Evolutionary conservation across 192 early-diverging fungal genomes (phyloP).

Genomic region (Podila epicladia): DNA sequence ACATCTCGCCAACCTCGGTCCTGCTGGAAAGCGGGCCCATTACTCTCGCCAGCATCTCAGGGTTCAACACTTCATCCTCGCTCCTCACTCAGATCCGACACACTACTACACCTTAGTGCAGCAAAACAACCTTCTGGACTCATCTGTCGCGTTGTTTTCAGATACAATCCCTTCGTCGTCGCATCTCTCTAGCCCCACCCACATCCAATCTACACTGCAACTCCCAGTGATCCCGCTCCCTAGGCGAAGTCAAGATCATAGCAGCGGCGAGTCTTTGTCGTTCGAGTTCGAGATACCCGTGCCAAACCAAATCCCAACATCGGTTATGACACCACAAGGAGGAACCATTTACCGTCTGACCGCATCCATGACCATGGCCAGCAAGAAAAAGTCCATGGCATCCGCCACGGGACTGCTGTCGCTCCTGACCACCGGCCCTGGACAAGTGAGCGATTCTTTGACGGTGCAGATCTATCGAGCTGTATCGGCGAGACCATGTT

Average conservation of each 20-base stretch:
- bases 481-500: not conserved
- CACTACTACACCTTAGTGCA: slow-evolving; percentile 2
- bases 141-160: too few species aligned
- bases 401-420: not conserved
- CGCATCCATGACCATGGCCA: slow-evolving; percentile 2
- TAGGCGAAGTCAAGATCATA: too few species aligned
- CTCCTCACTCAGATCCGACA: slow-evolving; percentile 8
- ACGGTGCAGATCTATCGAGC: slow-evolving; percentile 16
- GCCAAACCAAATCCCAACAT: slow-evolving; percentile 12
- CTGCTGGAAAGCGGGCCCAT: slow-evolving; percentile 2
- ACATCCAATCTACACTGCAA: too few species aligned
- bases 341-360: slow-evolving; percentile 18
- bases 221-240: too few species aligned
- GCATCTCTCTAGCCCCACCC: too few species aligned
- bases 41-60: slow-evolving; percentile 24
- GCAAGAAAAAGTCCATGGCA: not conserved
- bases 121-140: not conserved
- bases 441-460: not conserved
- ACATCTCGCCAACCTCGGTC: not conserved
- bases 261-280: not conserved
- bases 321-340: slow-evolving; percentile 18
- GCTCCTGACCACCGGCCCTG: not conserved
- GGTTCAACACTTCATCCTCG: slow-evolving; percentile 15
- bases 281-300: slow-evolving; percentile 20
- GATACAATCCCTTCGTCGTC: too few species aligned